Percentiles rank a stretch among this genome's conserved stretches.
Evolutionary conservation across 2,329 filamentous ascomycete species (phyloP).

Genomic region (Orbilia javanica): DNA sequence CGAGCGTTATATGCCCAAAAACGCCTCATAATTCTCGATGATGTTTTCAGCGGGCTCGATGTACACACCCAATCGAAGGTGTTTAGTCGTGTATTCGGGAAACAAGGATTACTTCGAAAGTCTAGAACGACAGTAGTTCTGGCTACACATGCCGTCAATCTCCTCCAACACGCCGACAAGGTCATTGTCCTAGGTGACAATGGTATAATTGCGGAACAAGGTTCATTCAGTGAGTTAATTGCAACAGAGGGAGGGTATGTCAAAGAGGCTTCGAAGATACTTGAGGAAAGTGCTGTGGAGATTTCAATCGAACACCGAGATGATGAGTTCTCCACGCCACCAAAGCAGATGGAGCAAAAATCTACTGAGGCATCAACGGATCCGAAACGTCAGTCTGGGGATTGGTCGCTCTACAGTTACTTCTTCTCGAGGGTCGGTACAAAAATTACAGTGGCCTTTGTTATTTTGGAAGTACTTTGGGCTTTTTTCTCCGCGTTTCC

Average conservation of each 20-base stretch:
- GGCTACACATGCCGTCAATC: slow-evolving; percentile 64
- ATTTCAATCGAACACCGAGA: slow-evolving; percentile 18
- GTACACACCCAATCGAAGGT: slow-evolving; percentile 65
- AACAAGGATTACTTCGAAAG: slow-evolving; percentile 61
- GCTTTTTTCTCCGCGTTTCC: slow-evolving; percentile 62
- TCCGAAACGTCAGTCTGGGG: slow-evolving; percentile 61
- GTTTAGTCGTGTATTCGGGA: slow-evolving; percentile 63
- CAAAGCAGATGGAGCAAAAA: neutral
- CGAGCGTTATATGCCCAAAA: slow-evolving; percentile 65
- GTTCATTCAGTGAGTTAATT: slow-evolving; percentile 64
- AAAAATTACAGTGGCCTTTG: slow-evolving; percentile 51
- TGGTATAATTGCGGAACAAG: slow-evolving; percentile 65
- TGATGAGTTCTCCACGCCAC: neutral
- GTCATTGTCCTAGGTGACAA: slow-evolving; percentile 65
- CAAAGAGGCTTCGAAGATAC: slow-evolving; percentile 3
- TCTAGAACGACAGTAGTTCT: slow-evolving; percentile 65
- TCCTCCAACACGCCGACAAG: slow-evolving; percentile 66
- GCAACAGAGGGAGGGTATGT: slow-evolving; percentile 63
- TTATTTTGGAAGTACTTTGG: slow-evolving; percentile 58
- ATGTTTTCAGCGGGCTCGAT: slow-evolving; percentile 66
- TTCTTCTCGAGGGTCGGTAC: slow-evolving; percentile 60
- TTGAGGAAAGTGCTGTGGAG: slow-evolving; percentile 5
- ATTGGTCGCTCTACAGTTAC: slow-evolving; percentile 65
- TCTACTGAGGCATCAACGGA: slow-evolving; percentile 30
- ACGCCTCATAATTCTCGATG: slow-evolving; percentile 64